Evolutionary conservation across 805 yeast species (phyloP), one percentile per base, ranked within the genome.

Genomic region (Starmerella scarabaei): DNA sequence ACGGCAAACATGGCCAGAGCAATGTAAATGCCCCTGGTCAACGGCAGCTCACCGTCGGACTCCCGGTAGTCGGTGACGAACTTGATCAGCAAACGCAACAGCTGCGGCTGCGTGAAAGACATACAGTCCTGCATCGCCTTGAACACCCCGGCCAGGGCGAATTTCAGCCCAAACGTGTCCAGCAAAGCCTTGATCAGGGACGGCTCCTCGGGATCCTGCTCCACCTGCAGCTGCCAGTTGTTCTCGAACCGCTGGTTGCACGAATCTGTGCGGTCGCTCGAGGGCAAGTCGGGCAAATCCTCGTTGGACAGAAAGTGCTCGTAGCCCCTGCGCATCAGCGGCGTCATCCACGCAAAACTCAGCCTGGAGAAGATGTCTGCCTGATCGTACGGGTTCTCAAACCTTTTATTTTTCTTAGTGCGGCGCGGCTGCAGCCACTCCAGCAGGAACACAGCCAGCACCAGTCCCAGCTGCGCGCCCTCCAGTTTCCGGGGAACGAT

Each of bases 331-430:
- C 64, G 71, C 77, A 91, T 83, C 53, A 91, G 63, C 1, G 71
- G 75, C 17, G 84, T 75, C 93, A 91, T 83, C 97, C 98, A 91
- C 21, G 76, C 63, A 58, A 91, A 88, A 0, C 93, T 77, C 37
- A 88, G 64, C 38, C 72, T 66, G 2, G 93, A 78, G 47, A 88
- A 73, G 14, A 85, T 63, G 55, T 86, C 77, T 11, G 84, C 81
- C 40, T 57, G 58, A 30, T 73, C 77, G 31, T 64, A 61, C 1
- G 77, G 80, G 33, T 57, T 54, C 32, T 47, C 49, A 36, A 33
- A 42, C 37, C 56, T 56, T 31, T 42, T 41, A 46, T 65, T 60
- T 43, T 50, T 51, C 8, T 62, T 53, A 36, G 65, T 44, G 17
- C 68, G 64, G 11, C 60, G 54, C 34, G 58, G 56, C 32, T 74